Evolutionary conservation across 75 land plant species (phyloP).

Genomic region (Sequoiadendron giganteum): DNA sequence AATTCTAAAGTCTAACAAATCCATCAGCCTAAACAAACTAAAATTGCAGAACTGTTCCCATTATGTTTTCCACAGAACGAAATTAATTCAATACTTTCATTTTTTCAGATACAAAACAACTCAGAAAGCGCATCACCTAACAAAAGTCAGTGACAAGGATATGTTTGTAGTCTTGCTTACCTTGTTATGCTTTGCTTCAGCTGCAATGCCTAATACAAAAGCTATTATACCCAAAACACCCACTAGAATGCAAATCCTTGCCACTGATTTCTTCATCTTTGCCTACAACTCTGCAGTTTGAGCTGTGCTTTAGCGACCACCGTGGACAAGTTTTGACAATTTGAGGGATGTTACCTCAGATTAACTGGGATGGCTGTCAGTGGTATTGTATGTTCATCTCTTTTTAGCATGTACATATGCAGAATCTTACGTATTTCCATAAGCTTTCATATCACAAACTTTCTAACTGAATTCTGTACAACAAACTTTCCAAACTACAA

Average conservation of each 20-base stretch:
- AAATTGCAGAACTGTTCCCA: not conserved
- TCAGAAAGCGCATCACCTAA: not conserved
- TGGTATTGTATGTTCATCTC: not conserved
- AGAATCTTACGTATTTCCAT: not conserved
- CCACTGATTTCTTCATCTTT: constrained; percentile 26
- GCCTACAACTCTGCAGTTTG: not conserved
- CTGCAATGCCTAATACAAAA: constrained; percentile 25
- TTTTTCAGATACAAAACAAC: not conserved
- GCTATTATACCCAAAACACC: constrained; percentile 26
- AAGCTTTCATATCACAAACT: not conserved
- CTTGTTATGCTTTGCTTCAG: constrained; percentile 25
- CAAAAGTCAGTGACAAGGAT: not conserved
- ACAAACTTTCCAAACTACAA: not conserved
- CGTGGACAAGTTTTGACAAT: not conserved
- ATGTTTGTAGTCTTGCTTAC: not conserved
- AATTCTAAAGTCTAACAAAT: not conserved
- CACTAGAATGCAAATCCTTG: constrained; percentile 21
- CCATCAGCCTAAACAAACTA: not conserved
- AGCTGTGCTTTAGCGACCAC: not conserved
- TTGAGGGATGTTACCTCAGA: not conserved
- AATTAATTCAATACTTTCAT: not conserved
- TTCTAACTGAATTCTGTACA: not conserved
- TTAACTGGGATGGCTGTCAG: not conserved
- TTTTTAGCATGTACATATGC: not conserved
- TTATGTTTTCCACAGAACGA: not conserved